Percentiles rank a stretch among this genome's conserved stretches.
Evolutionary conservation across 345 rosid genomes (phyloP).

Genomic region (Lumnitzera littorea): DNA sequence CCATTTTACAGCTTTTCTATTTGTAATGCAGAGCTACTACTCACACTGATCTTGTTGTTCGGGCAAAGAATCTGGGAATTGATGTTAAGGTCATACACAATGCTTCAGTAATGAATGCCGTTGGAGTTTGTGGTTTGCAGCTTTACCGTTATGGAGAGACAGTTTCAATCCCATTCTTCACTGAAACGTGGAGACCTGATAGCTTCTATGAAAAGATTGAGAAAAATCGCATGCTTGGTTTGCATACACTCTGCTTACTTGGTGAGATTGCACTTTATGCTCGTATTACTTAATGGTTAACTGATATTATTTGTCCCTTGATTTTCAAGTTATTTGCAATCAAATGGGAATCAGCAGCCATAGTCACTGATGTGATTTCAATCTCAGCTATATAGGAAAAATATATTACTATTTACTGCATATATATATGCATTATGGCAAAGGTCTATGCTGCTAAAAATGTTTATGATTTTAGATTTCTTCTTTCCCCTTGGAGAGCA

Average conservation of each 20-base stretch:
- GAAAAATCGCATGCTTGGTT: constrained; percentile 55
- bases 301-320: neutral
- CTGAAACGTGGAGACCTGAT: constrained; percentile 81
- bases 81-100: constrained; percentile 74
- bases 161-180: constrained; percentile 79
- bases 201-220: constrained; percentile 85
- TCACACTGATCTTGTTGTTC: constrained; percentile 84
- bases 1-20: constrained; percentile 4
- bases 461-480: too few species aligned
- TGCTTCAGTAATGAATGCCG: constrained; percentile 92
- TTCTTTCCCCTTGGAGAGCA: too few species aligned
- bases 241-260: constrained; percentile 86
- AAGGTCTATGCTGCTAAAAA: too few species aligned
- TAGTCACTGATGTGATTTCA: too few species aligned
- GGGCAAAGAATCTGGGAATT: constrained; percentile 70
- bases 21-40: constrained; percentile 71
- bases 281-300: neutral
- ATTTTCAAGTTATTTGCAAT: neutral
- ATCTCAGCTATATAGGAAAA: too few species aligned
- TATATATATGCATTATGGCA: too few species aligned
- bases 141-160: constrained; percentile 93
- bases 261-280: constrained; percentile 27
- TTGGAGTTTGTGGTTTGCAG: constrained; percentile 87
- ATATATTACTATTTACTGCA: too few species aligned
- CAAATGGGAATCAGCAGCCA: neutral